phyloP scores from a whole-genome alignment of 2,329 filamentous ascomycete genomes.

The Fusarium haematococcum region DNA sequence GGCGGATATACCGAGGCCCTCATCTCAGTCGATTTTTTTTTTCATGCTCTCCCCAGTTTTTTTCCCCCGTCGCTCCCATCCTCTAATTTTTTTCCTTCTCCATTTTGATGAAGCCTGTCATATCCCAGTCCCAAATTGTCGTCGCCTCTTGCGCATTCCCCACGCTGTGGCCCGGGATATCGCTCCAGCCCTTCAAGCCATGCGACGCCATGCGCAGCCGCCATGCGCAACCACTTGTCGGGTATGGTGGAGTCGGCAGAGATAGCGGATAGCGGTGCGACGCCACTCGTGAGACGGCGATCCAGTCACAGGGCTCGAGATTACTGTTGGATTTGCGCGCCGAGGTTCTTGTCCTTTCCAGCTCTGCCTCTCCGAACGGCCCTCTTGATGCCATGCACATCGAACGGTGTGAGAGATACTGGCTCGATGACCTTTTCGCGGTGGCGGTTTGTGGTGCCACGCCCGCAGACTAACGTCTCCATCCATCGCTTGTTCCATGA shows the following conservation, averaged over 20 bases:
- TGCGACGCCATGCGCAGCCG: slow-evolving; percentile 30
- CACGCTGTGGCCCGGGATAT: slow-evolving; percentile 27
- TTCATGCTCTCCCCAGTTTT: slow-evolving; percentile 27
- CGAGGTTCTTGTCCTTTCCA: background rate
- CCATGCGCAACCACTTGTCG: slow-evolving; percentile 22
- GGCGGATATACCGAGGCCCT: slow-evolving; percentile 34
- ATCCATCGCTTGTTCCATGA: slow-evolving; percentile 10
- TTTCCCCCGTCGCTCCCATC: slow-evolving; percentile 2
- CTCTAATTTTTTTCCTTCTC: background rate
- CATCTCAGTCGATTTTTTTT: slow-evolving; percentile 23
- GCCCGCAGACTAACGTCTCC: slow-evolving; percentile 11
- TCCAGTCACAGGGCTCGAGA: slow-evolving; percentile 26
- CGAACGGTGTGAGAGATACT: slow-evolving; percentile 18
- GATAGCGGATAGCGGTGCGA: slow-evolving; percentile 34
- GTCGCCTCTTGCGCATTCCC: slow-evolving; percentile 25
- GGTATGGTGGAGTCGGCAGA: slow-evolving; percentile 36
- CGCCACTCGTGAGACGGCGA: slow-evolving; percentile 21
- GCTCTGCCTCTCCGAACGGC: background rate
- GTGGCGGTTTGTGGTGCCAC: slow-evolving; percentile 31
- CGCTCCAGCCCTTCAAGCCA: slow-evolving; percentile 22
- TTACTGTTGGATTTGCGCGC: slow-evolving; percentile 5
- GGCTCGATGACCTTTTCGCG: slow-evolving; percentile 20
- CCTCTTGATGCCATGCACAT: slow-evolving; percentile 6
- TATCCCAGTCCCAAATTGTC: slow-evolving; percentile 27
- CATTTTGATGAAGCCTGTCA: slow-evolving; percentile 14